Evolutionary conservation across 2,329 filamentous ascomycete genomes (phyloP), one percentile per base, ranked within the genome.

Genomic region (Phialophora expanda): DNA sequence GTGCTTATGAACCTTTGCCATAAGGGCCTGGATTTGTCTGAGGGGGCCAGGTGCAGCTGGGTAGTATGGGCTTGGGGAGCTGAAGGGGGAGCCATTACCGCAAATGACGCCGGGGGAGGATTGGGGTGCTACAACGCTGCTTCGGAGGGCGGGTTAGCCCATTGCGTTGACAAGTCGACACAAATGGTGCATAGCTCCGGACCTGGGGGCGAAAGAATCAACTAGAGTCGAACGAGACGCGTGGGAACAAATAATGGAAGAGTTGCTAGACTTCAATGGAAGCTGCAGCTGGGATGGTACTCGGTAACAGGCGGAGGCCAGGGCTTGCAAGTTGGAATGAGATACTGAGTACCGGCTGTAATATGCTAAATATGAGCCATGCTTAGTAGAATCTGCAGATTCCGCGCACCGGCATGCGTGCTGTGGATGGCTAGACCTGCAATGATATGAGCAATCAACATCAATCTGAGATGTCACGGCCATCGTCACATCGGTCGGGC

Each of bases 1-100:
- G 67, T 22, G 56, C 62, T 17, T 69, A 69, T 51, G 67, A 69
- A 34, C 54, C 63, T 30, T 66, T 69, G 56, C 64, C 64, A 44
- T 68, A 58, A 38, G 32, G 14, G 14, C n/a, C 20, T 17, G 7
- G 20, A 30, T 44, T 11, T n/a, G 17, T 2, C n/a, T 6, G 5
- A 8, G 17, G 12, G 8, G 3, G 6, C 5, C 38, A 44, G 38
- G 14, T 44, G 38, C 14, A 44, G 38, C 6, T n/a, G 17, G 17
- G 38, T 3, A 8, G 4, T 8, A 44, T n/a, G 4, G 14, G 4
- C 14, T 44, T 8, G 38, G 38, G 17, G 1, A 44, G 38, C 38
- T 41, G 38, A 17, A 17, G 38, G 5, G 38, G 6, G 38, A 44
- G 38, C 17, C 38, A 41, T 41, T 41, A 14, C 38, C 14, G 38